Evolutionary conservation across 2,329 filamentous ascomycete species (phyloP), one percentile per base, ranked within the genome.

Genomic region (Neofusicoccum parvum): DNA sequence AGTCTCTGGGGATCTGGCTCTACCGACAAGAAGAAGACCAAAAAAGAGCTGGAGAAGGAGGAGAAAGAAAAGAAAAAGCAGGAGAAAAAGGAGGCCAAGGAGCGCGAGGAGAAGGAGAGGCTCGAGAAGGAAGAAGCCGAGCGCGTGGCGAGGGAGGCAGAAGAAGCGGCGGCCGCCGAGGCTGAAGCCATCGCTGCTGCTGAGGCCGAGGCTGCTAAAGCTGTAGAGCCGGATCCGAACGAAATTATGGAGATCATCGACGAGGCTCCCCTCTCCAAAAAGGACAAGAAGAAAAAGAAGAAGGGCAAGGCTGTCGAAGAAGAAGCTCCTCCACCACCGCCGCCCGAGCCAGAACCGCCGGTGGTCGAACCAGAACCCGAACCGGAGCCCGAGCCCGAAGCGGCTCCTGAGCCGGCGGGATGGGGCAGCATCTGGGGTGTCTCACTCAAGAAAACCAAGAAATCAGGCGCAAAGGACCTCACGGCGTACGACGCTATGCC

Each of bases 201-300:
- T 69, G 36, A 39, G 69, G 53, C 70, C 68, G 67, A 65, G n/a
- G 63, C 53, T 10, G 17, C 39, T 23, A 36, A 48, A 17, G 62
- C 60, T 27, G 39, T 27, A 12, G 62, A 65, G 51, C 78, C n/a
- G 5, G 65, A 66, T 48, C 50, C 65, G 6, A 65, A 65, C 23
- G 62, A 65, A n/a, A 65, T 65, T 6, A 32, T 59, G 20, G 60
- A 67, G 34, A 64, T 54, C 27, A 41, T 59, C 23, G 62, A 67
- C 48, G 65, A 67, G 51, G 65, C 51, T n/a, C 51, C 65, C 11
- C 14, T 27, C 50, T 43, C 77, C 2, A 67, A 68, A 54, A 74
- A 76, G 66, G 75, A 77, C 67, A 81, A 80, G 70, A 80, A 78
- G 60, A 78, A 80, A 71, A 83, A 83, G 72, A 85, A 86, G 73